phyloP scores from a whole-genome alignment of 192 early-diverging fungal genomes.

The Coemansia sp. region DNA sequence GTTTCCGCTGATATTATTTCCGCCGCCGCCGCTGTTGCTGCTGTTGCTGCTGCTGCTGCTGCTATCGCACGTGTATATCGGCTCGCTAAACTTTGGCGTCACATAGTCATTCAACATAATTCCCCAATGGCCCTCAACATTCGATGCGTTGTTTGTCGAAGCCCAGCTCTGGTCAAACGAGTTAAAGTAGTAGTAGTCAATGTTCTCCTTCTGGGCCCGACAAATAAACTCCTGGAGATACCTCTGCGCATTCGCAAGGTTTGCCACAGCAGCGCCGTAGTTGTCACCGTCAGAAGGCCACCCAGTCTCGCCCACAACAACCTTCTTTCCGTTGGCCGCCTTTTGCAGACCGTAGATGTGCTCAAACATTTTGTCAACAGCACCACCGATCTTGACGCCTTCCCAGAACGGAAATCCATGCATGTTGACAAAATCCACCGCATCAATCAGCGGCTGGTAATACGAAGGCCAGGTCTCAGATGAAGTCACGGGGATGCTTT shows the following conservation, averaged over 20 bases:
- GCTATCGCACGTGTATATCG: conserved; percentile 20
- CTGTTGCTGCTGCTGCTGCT: not conserved
- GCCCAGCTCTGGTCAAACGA: conserved; percentile 67
- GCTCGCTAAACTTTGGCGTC: conserved; percentile 38
- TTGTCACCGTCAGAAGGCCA: conserved; percentile 57
- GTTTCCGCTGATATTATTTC: no score
- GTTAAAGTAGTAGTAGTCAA: conserved; percentile 63
- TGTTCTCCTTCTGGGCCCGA: conserved; percentile 46
- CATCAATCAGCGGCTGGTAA: conserved; percentile 48
- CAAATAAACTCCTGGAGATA: conserved; percentile 62
- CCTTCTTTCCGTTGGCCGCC: conserved; percentile 52
- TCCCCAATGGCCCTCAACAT: conserved; percentile 48
- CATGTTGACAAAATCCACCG: conserved; percentile 59
- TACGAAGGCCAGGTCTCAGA: conserved; percentile 44
- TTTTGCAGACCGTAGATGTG: conserved; percentile 48
- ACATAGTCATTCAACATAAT: conserved; percentile 30
- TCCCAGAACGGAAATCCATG: conserved; percentile 69
- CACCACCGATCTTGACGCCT: conserved; percentile 37
- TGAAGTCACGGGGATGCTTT: conserved; percentile 30
- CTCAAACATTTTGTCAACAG: conserved; percentile 55
- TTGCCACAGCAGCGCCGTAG: conserved; percentile 52
- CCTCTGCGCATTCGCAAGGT: conserved; percentile 53
- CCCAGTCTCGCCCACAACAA: conserved; percentile 62
- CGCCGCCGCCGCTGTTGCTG: not conserved
- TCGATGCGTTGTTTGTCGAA: conserved; percentile 41